These are phyloP conservation scores for Mucor ambiguus DNA, from an alignment of 371 early-diverging fungal genomes.

Conservation along the genomic window DNA sequence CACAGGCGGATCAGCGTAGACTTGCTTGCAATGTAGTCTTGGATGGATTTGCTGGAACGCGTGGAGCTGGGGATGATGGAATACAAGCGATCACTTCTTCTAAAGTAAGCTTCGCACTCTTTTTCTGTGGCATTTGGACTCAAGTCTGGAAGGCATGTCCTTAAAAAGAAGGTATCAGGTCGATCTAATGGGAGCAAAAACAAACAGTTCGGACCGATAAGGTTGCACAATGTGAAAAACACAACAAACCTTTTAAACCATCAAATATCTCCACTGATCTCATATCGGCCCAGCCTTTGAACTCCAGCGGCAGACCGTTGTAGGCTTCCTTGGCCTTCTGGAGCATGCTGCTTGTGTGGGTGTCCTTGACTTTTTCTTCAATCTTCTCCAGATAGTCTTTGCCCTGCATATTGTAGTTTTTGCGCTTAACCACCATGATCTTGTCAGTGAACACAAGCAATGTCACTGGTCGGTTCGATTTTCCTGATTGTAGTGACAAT, in stretches of 20 bases:
- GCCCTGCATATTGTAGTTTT: slow-evolving; percentile 31
- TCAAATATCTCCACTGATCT: slow-evolving; percentile 44
- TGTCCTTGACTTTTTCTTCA: slow-evolving; percentile 26
- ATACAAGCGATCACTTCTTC: slow-evolving; percentile 30
- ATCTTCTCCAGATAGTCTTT: slow-evolving; percentile 18
- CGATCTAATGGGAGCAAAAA: slow-evolving; percentile 28
- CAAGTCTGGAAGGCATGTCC: slow-evolving; percentile 27
- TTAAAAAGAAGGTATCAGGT: slow-evolving; percentile 42
- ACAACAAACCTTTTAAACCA: slow-evolving; percentile 40
- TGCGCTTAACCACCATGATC: slow-evolving; percentile 44
- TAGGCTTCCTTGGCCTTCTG: slow-evolving; percentile 22
- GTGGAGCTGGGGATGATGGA: slow-evolving; percentile 22
- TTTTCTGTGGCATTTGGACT: slow-evolving; percentile 24
- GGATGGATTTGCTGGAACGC: not conserved
- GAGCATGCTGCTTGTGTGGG: slow-evolving; percentile 21
- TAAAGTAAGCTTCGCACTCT: slow-evolving; percentile 28
- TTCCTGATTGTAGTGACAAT: slow-evolving; percentile 33
- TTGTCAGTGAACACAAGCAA: slow-evolving; percentile 48
- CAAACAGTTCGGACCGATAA: slow-evolving; percentile 23
- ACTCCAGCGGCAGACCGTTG: slow-evolving; percentile 27
- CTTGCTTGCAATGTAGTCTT: not conserved
- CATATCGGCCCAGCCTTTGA: slow-evolving; percentile 54
- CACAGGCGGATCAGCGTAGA: slow-evolving; percentile 16
- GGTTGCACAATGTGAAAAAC: slow-evolving; percentile 4
- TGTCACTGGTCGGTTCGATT: slow-evolving; percentile 39